phyloP scores from a whole-genome alignment of 2,329 filamentous ascomycete species.

The Podosphaera fusca region DNA sequence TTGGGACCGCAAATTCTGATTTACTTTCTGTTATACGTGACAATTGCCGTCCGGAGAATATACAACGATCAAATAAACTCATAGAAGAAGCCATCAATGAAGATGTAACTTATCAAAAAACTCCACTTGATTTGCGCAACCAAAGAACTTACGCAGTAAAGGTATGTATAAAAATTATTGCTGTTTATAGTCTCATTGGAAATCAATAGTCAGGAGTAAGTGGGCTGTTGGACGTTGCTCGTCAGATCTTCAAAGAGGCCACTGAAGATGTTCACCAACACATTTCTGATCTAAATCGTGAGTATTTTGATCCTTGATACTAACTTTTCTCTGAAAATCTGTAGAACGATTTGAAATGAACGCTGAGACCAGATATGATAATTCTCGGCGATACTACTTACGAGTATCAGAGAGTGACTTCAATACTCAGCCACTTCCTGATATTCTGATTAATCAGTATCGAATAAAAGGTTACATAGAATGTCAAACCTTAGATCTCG shows the following conservation, averaged over 20 bases:
- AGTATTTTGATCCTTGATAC: conserved; percentile 4
- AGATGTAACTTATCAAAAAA: conserved; percentile 54
- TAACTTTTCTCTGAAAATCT: neutral
- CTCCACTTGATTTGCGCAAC: conserved; percentile 67
- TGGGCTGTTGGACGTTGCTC: conserved; percentile 67
- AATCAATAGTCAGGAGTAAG: conserved; percentile 45
- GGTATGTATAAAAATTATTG: conserved; percentile 18
- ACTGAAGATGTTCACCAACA: conserved; percentile 56
- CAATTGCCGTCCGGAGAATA: conserved; percentile 41
- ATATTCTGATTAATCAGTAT: conserved; percentile 54
- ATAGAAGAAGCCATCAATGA: conserved; percentile 56
- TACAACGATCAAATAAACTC: conserved; percentile 33
- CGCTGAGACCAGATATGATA: conserved; percentile 53
- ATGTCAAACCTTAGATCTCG: conserved; percentile 64
- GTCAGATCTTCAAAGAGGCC: conserved; percentile 74
- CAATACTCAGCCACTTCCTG: conserved; percentile 34
- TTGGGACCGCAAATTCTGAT: conserved; percentile 38
- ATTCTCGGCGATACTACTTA: conserved; percentile 58
- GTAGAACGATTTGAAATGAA: conserved; percentile 25
- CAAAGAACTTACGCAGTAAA: conserved; percentile 81
- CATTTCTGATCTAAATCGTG: conserved; percentile 43
- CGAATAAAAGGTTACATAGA: conserved; percentile 55
- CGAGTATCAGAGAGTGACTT: conserved; percentile 39
- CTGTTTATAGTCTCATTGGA: conserved; percentile 5
- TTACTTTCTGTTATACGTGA: conserved; percentile 45